Conservation (phyloP, 1,139 yeast species). For the Blastobotrys elegans region DNA sequence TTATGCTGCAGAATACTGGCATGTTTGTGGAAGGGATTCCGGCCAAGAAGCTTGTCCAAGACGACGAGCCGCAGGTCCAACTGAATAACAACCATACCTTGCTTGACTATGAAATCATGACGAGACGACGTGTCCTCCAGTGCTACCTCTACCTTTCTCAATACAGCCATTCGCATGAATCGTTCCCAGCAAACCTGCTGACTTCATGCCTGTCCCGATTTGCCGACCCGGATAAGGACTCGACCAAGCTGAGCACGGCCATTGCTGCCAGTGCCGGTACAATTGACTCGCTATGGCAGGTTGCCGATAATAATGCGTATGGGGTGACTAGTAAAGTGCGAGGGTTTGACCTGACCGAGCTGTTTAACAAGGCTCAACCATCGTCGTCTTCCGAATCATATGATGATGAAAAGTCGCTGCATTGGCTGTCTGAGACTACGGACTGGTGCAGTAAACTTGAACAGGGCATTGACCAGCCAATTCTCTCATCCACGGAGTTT, state of each 20-base stretch:
- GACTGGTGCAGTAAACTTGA: slow-evolving; percentile 23
- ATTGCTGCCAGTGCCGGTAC: slow-evolving; percentile 33
- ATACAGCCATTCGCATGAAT: slow-evolving; percentile 25
- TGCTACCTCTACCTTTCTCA: slow-evolving; percentile 33
- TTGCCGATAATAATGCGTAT: slow-evolving; percentile 33
- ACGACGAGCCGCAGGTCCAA: slow-evolving; percentile 27
- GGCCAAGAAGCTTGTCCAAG: slow-evolving; percentile 24
- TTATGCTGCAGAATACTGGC: slow-evolving; percentile 34
- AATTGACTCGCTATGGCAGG: slow-evolving; percentile 32
- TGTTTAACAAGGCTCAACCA: neutral
- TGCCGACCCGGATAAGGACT: slow-evolving; percentile 32
- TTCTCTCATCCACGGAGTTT: slow-evolving; percentile 25
- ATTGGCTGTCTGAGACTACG: slow-evolving; percentile 30
- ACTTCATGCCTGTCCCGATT: slow-evolving; percentile 33
- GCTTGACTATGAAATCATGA: slow-evolving; percentile 30
- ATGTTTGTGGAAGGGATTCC: slow-evolving; percentile 29
- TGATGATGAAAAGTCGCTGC: slow-evolving; percentile 23
- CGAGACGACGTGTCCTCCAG: slow-evolving; percentile 33
- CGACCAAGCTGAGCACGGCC: slow-evolving; percentile 30
- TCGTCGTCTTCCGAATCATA: neutral
- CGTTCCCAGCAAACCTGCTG: slow-evolving; percentile 33
- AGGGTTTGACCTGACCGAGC: slow-evolving; percentile 20
- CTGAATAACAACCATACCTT: slow-evolving; percentile 26
- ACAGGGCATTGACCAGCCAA: slow-evolving; percentile 21
- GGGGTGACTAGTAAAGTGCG: slow-evolving; percentile 32